phyloP scores from a whole-genome alignment of 805 yeast species.

The Candida manassasensis region DNA sequence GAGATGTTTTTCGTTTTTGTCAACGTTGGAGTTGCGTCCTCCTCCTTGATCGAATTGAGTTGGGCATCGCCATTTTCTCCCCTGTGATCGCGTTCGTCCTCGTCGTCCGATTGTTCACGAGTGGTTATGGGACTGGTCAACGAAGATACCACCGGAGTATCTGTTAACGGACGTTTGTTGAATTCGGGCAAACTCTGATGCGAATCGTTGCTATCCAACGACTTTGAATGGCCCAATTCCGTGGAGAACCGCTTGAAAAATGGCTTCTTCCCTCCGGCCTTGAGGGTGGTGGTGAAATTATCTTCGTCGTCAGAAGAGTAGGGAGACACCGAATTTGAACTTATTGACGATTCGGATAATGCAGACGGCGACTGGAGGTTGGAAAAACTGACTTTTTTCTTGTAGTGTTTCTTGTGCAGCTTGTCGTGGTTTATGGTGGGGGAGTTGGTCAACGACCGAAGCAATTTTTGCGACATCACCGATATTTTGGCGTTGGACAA shows the following conservation, averaged over 20 bases:
- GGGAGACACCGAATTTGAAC: constrained; percentile 1
- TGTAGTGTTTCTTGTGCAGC: background rate
- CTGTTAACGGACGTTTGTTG: constrained; percentile 68
- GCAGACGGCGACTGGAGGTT: constrained; percentile 3
- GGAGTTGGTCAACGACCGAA: background rate
- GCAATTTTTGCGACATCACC: background rate
- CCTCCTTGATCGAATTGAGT: constrained; percentile 9
- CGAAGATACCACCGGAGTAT: constrained; percentile 63
- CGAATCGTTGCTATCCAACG: constrained; percentile 13
- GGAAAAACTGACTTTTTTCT: constrained; percentile 3
- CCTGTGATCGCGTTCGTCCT: constrained; percentile 14
- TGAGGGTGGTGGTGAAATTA: background rate
- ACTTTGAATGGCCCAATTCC: constrained; percentile 7
- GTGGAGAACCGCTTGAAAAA: background rate
- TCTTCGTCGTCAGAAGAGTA: constrained; percentile 3
- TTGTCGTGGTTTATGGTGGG: background rate
- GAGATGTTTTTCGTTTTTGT: constrained; percentile 29
- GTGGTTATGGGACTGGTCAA: constrained; percentile 48
- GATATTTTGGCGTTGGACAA: background rate
- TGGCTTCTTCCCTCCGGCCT: background rate
- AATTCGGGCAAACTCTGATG: constrained; percentile 45
- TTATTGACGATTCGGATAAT: constrained; percentile 1
- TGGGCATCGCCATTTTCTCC: constrained; percentile 3
- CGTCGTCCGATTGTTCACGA: constrained; percentile 28
- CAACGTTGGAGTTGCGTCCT: constrained; percentile 14